phyloP scores from a whole-genome alignment of 2,329 filamentous ascomycete genomes.

The Cordyceps fumosorosea region DNA sequence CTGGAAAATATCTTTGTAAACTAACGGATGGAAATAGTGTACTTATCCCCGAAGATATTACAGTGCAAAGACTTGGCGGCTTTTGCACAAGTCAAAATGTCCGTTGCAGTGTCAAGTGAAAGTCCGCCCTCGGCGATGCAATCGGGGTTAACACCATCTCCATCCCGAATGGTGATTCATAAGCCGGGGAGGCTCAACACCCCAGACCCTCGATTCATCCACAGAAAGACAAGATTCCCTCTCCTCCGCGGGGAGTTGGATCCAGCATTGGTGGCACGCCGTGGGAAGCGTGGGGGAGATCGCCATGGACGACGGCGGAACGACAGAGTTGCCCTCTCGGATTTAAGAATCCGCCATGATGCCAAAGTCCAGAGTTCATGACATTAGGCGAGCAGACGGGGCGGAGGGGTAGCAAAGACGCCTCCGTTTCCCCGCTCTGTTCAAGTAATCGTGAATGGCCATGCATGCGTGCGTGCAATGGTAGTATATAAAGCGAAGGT shows the following conservation, averaged over 20 bases:
- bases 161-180: too few relatives aligned
- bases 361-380: background rate
- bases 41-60: too few relatives aligned
- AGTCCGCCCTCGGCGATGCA: too few relatives aligned
- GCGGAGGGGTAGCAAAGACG: background rate
- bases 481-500: background rate
- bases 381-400: background rate
- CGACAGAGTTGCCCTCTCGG: background rate
- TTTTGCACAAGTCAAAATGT: too few relatives aligned
- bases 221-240: too few relatives aligned
- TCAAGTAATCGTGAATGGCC: background rate
- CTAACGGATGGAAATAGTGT: background rate
- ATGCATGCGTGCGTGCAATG: background rate
- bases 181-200: too few relatives aligned
- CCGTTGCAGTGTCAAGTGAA: too few relatives aligned
- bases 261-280: too few relatives aligned
- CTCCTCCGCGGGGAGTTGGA: too few relatives aligned
- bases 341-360: background rate
- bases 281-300: too few relatives aligned
- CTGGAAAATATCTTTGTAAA: too few relatives aligned
- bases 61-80: too few relatives aligned
- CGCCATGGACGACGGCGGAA: background rate
- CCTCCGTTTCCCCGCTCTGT: background rate
- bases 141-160: background rate
- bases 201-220: background rate